Percentiles rank a stretch among this genome's conserved stretches.
phyloP scores from a whole-genome alignment of 2,329 filamentous ascomycete genomes.

The Aureobasidium sp. region DNA sequence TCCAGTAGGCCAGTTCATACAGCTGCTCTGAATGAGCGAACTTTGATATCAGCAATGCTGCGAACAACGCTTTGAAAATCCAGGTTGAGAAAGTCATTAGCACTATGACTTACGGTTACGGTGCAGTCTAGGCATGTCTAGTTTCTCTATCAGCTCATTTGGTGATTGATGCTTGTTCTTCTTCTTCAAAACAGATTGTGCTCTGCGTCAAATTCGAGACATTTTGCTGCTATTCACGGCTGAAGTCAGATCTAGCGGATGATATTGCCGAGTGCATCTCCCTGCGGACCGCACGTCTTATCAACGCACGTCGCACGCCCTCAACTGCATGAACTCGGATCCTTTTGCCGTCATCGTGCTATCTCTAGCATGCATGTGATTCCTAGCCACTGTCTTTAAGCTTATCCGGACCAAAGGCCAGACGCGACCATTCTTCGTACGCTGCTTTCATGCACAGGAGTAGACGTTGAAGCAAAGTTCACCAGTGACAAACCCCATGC shows the following conservation, averaged over 20 bases:
- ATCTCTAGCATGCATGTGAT: not conserved
- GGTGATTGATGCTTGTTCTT: not conserved
- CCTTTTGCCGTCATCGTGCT: not conserved
- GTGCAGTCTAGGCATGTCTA: not conserved
- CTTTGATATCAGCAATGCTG: too few relatives aligned
- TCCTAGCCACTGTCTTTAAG: not conserved
- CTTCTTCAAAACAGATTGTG: too few relatives aligned
- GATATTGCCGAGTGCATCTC: not conserved
- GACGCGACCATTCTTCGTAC: not conserved
- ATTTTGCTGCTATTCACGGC: too few relatives aligned
- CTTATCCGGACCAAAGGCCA: not conserved
- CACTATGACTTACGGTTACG: not conserved
- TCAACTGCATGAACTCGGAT: not conserved
- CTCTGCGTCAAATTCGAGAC: not conserved
- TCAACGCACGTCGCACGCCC: not conserved
- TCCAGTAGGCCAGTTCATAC: not conserved
- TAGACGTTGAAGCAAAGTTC: conserved; percentile 11
- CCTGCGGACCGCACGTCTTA: not conserved
- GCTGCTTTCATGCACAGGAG: conserved; percentile 8
- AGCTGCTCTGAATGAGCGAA: not conserved
- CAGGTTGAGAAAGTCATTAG: not conserved
- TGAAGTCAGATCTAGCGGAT: not conserved
- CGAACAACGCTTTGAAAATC: too few relatives aligned
- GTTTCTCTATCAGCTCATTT: not conserved
- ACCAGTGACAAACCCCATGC: conserved; percentile 5